Base-by-base conservation (phyloP, 495 filamentous ascomycete genomes). In the Bathelium albidoporum region DNA sequence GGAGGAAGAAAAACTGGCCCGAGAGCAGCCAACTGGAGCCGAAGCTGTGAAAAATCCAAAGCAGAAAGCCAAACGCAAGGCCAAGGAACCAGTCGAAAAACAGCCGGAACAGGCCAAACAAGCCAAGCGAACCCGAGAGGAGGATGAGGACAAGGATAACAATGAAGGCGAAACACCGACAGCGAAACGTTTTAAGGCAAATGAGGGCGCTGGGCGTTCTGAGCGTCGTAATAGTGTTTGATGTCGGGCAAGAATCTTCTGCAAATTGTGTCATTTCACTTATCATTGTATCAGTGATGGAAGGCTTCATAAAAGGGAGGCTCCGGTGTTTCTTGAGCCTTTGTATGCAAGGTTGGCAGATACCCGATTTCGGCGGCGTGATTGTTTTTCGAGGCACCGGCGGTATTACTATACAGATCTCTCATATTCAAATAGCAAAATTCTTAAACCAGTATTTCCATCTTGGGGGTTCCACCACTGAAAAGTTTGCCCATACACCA, bases 81-180 rank as follows among this genome's bases (percentile, higher is more conserved):
- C n/a, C n/a, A n/a, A n/a, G n/a, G n/a, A n/a, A n/a, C n/a, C n/a
- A n/a, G n/a, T n/a, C n/a, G n/a, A n/a, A n/a, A n/a, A n/a, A n/a
- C n/a, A n/a, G n/a, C n/a, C n/a, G n/a, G n/a, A 43, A 39, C 22
- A 10, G 32, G 31, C 16, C 41, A 26, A 14, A 60, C 31, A 20
- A 59, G n/a, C 39, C 2, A 55, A 60, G 14, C n/a, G 12, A 53
- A 32, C 2, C 22, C n/a, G 29, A 43, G 44, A 55, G 26, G 61
- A 63, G 3, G 24, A 58, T 4, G 49, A 44, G 7, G 59, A 64
- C 22, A 34, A 53, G 16, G 62, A 66, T 36, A 26, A 16, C 31
- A 28, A 4, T 4, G 39, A 59, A n/a, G 59, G 28, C 18, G 14
- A 36, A 1, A 43, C 10, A 16, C 59, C 32, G 24, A 31, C 24